phyloP scores from a whole-genome alignment of 305 asterid species.

The Stenogyne calaminthoides region DNA sequence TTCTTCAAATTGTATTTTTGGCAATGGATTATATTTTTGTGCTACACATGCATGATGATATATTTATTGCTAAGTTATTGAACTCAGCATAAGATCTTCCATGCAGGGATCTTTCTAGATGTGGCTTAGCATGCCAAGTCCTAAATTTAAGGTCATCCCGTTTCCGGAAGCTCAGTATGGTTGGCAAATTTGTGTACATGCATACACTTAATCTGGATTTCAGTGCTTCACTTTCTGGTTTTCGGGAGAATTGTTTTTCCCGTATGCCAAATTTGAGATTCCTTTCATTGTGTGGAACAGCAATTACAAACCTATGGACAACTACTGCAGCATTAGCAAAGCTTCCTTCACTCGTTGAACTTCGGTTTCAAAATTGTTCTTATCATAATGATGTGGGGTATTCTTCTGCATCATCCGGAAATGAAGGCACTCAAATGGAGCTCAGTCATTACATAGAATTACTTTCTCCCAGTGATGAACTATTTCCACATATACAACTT shows the following conservation, averaged over 20 bases:
- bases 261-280: constrained; percentile 77
- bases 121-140: constrained; percentile 73
- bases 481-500: constrained; percentile 37
- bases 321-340: constrained; percentile 75
- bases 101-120: constrained; percentile 80
- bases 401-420: constrained; percentile 47
- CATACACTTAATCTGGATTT: constrained; percentile 78
- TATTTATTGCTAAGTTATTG: constrained; percentile 20
- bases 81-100: constrained; percentile 35
- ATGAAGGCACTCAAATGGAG: constrained; percentile 34
- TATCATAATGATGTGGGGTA: constrained; percentile 37
- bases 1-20: constrained; percentile 12
- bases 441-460: constrained; percentile 41
- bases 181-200: constrained; percentile 66
- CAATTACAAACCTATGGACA: constrained; percentile 86
- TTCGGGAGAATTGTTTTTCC: constrained; percentile 79
- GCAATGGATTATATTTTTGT: background rate
- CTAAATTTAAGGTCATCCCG: constrained; percentile 75
- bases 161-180: constrained; percentile 81
- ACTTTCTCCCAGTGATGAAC: constrained; percentile 46
- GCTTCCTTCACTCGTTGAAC: constrained; percentile 76
- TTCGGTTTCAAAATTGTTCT: constrained; percentile 70
- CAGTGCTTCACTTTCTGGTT: constrained; percentile 80
- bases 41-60: background rate
- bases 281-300: constrained; percentile 86